Conservation (phyloP, 108 stramenopile genomes). For the Cyclotella choctawhatcheeana region DNA sequence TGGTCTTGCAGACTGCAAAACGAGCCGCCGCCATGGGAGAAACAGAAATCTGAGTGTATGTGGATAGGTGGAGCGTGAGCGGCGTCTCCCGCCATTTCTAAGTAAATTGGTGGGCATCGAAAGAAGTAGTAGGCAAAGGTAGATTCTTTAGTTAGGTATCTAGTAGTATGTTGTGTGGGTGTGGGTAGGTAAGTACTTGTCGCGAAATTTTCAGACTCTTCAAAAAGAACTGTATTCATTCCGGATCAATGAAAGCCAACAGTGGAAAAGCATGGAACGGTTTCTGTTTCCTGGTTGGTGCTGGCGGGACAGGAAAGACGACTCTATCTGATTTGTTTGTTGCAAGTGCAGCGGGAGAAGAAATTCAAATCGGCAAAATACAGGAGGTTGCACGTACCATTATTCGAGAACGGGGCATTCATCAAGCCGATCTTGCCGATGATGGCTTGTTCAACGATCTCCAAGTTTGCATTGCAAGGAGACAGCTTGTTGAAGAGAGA, state of each 20-base stretch:
- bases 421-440: background rate
- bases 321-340: conserved; percentile 9
- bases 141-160: too few species aligned
- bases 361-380: conserved; percentile 14
- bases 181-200: too few species aligned
- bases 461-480: conserved; percentile 6
- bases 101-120: too few species aligned
- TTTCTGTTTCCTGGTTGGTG: conserved; percentile 11
- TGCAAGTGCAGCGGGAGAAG: background rate
- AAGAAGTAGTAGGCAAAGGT: too few species aligned
- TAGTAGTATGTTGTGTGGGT: too few species aligned
- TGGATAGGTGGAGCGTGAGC: too few species aligned
- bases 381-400: conserved; percentile 4
- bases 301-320: conserved; percentile 12
- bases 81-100: too few species aligned
- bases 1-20: too few species aligned
- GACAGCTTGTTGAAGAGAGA: conserved; percentile 2
- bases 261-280: background rate
- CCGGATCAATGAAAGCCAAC: background rate
- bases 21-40: too few species aligned
- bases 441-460: background rate
- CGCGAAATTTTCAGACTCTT: background rate
- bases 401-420: conserved; percentile 3
- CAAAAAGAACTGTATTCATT: background rate
- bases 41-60: too few species aligned